Percentiles rank a stretch among this genome's conserved stretches.
Evolutionary conservation across 148 eudicot genomes (phyloP).

Genomic region (Polygonum aviculare): DNA sequence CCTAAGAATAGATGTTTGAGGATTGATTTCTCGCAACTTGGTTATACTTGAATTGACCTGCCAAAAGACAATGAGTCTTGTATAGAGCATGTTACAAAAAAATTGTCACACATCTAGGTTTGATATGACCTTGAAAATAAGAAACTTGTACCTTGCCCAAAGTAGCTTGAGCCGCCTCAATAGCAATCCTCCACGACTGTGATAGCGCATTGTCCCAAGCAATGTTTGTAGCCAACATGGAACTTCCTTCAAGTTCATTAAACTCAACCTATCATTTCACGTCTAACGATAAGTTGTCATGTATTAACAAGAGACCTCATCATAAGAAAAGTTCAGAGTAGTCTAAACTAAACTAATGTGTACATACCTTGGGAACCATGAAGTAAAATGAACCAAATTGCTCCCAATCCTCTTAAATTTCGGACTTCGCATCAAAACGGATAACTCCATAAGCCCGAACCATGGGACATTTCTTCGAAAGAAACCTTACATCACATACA

Average conservation of each 20-base stretch:
- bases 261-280: constrained; percentile 74
- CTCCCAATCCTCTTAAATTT: constrained; percentile 73
- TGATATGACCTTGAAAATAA: not conserved
- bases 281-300: constrained; percentile 32
- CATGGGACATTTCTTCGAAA: constrained; percentile 72
- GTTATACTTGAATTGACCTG: constrained; percentile 46
- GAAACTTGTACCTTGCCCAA: constrained; percentile 47
- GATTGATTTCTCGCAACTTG: constrained; percentile 31
- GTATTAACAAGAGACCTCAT: constrained; percentile 20
- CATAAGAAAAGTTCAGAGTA: not conserved
- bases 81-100: not conserved
- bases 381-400: constrained; percentile 93
- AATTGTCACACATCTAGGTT: not conserved
- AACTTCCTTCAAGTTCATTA: constrained; percentile 83
- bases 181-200: constrained; percentile 49
- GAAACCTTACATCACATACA: constrained; percentile 37
- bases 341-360: not conserved
- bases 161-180: constrained; percentile 55
- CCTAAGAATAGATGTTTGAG: constrained; percentile 29
- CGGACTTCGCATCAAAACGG: constrained; percentile 75
- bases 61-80: constrained; percentile 18
- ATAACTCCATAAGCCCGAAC: constrained; percentile 97
- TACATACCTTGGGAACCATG: constrained; percentile 83
- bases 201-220: constrained; percentile 84
- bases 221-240: constrained; percentile 71